phyloP scores from a whole-genome alignment of 139 green algal genomes.

The Micromonas commoda region DNA sequence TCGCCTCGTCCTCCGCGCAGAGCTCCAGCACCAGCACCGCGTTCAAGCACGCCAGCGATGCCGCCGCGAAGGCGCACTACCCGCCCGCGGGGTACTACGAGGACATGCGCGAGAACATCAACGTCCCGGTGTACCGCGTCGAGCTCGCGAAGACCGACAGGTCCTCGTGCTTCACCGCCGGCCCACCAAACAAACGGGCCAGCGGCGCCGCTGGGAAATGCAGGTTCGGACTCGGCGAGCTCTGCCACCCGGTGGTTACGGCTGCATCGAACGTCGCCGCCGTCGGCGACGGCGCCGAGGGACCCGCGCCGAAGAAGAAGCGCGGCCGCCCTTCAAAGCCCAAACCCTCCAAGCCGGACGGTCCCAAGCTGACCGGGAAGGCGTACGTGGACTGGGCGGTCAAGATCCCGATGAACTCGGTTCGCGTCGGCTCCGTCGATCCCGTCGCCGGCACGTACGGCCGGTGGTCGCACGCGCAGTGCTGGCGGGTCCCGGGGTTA shows the following conservation, averaged over 20 bases:
- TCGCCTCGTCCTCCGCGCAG: not conserved
- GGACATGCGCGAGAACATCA: conserved; percentile 6
- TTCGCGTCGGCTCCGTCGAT: conserved; percentile 31
- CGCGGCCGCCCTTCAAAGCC: no score
- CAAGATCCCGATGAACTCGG: conserved; percentile 24
- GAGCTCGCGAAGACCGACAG: conserved; percentile 35
- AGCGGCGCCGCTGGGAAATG: no score
- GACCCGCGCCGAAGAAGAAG: no score
- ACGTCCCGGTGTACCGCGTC: conserved; percentile 32
- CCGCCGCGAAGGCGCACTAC: not conserved
- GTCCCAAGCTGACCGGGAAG: conserved; percentile 8
- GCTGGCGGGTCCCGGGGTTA: conserved; percentile 38
- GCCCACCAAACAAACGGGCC: no score
- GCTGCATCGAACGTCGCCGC: no score
- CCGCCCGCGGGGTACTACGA: conserved; percentile 29
- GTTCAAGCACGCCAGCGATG: not conserved
- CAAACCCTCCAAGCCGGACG: not conserved
- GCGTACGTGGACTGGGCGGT: not conserved
- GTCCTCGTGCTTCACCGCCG: conserved; percentile 23
- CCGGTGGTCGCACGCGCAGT: conserved; percentile 33
- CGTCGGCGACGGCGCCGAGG: no score
- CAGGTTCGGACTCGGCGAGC: no score
- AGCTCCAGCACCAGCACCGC: not conserved
- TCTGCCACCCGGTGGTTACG: no score
- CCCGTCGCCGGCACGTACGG: conserved; percentile 22